These are phyloP conservation scores for Teratosphaeria gauchensis DNA, from an alignment of 2,329 filamentous ascomycete genomes.

Conservation along the genomic window DNA sequence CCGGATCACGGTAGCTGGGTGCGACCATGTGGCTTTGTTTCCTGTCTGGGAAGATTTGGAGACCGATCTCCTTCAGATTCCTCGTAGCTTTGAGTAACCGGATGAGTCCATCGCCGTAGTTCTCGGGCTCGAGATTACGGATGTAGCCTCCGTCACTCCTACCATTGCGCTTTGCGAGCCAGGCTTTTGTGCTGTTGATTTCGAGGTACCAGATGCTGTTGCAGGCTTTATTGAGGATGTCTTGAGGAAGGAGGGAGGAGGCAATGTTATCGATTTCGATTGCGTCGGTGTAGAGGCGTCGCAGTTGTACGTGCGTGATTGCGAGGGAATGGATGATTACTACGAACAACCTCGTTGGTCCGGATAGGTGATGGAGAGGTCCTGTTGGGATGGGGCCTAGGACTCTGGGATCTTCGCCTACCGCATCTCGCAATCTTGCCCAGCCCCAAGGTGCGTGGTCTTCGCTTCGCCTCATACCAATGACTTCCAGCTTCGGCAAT, in stretches of 20 bases:
- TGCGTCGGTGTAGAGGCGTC: slow-evolving; percentile 25
- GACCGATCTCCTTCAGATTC: slow-evolving; percentile 17
- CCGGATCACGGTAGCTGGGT: slow-evolving; percentile 8
- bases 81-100: slow-evolving; percentile 13
- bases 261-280: slow-evolving; percentile 22
- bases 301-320: slow-evolving; percentile 5
- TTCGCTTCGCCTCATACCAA: slow-evolving; percentile 24
- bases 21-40: slow-evolving; percentile 15
- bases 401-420: slow-evolving; percentile 21
- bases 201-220: slow-evolving; percentile 20
- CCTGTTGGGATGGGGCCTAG: slow-evolving; percentile 15
- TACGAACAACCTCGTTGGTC: slow-evolving; percentile 17
- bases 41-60: slow-evolving; percentile 18
- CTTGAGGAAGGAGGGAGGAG: slow-evolving; percentile 7
- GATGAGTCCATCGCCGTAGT: slow-evolving; percentile 12
- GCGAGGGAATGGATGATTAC: slow-evolving; percentile 16
- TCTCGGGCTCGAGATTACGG: neutral
- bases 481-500: slow-evolving; percentile 19
- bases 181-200: slow-evolving; percentile 18
- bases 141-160: slow-evolving; percentile 1
- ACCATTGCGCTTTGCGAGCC: slow-evolving; percentile 6
- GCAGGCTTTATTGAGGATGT: slow-evolving; percentile 13
- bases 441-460: slow-evolving; percentile 22
- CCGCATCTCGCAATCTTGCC: slow-evolving; percentile 10
- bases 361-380: slow-evolving; percentile 12